phyloP scores from a whole-genome alignment of 2,329 filamentous ascomycete species.

The Pyricularia grisea region DNA sequence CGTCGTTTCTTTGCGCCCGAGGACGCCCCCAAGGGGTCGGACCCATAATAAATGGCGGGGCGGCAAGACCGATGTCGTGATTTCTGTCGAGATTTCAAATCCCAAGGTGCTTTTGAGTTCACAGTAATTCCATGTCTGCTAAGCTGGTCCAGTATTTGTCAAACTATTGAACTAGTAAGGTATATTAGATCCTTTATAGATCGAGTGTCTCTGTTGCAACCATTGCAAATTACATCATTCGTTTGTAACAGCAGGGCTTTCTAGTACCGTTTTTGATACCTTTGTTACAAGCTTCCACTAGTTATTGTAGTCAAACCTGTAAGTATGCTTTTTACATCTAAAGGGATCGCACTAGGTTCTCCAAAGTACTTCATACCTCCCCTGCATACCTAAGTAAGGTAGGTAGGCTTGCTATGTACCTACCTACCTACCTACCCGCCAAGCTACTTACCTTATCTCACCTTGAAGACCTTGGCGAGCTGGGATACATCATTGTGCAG shows the following conservation, averaged over 20 bases:
- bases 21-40: background rate
- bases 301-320: background rate
- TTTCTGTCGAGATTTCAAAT: background rate
- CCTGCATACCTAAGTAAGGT: background rate
- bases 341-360: background rate
- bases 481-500: background rate
- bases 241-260: background rate
- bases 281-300: background rate
- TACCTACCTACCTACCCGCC: too few relatives aligned
- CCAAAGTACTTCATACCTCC: background rate
- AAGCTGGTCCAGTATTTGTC: background rate
- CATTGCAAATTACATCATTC: background rate
- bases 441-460: background rate
- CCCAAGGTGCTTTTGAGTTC: background rate
- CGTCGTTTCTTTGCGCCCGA: background rate
- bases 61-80: background rate
- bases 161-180: background rate
- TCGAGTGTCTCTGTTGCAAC: background rate
- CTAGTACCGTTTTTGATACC: background rate
- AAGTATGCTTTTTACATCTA: background rate
- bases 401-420: too few relatives aligned
- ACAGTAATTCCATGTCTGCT: background rate
- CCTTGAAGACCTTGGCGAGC: background rate
- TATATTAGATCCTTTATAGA: background rate
- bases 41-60: background rate